A percentile compares a stretch with the other conserved stretches of the same genome.
Conservation (phyloP, 768 basidiomycete species). For the Suillus plorans region DNA sequence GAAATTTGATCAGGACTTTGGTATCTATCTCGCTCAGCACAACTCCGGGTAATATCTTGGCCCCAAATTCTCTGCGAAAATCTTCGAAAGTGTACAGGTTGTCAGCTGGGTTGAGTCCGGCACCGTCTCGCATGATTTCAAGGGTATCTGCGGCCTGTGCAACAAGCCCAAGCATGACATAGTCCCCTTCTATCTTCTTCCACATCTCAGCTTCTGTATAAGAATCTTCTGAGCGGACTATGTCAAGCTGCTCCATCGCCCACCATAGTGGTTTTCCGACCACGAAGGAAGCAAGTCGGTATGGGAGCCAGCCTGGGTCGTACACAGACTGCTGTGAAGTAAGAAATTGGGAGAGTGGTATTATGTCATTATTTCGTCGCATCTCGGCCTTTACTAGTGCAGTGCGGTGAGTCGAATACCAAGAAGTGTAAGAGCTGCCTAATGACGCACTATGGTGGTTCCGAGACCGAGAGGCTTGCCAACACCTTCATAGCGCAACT, state of each 20-base stretch:
- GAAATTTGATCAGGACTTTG: slow-evolving; percentile 69
- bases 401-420: slow-evolving; percentile 24
- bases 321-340: slow-evolving; percentile 60
- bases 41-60: slow-evolving; percentile 37
- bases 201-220: slow-evolving; percentile 46
- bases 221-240: slow-evolving; percentile 62
- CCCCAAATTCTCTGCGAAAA: slow-evolving; percentile 62
- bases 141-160: slow-evolving; percentile 66
- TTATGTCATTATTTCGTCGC: slow-evolving; percentile 40
- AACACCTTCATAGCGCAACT: slow-evolving; percentile 61
- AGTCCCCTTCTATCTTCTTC: slow-evolving; percentile 67
- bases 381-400: slow-evolving; percentile 73
- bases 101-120: slow-evolving; percentile 51
- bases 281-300: slow-evolving; percentile 66
- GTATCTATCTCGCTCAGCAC: slow-evolving; percentile 63
- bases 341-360: slow-evolving; percentile 57
- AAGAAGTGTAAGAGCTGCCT: neutral
- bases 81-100: slow-evolving; percentile 57
- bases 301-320: slow-evolving; percentile 66
- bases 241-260: slow-evolving; percentile 76
- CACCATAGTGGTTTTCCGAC: slow-evolving; percentile 84
- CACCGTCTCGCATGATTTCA: slow-evolving; percentile 34
- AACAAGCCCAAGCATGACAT: slow-evolving; percentile 64
- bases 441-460: slow-evolving; percentile 66
- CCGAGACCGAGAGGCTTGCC: slow-evolving; percentile 76